Conservation (phyloP, 805 yeast genomes). For the Zygoascus bituminiphila region DNA sequence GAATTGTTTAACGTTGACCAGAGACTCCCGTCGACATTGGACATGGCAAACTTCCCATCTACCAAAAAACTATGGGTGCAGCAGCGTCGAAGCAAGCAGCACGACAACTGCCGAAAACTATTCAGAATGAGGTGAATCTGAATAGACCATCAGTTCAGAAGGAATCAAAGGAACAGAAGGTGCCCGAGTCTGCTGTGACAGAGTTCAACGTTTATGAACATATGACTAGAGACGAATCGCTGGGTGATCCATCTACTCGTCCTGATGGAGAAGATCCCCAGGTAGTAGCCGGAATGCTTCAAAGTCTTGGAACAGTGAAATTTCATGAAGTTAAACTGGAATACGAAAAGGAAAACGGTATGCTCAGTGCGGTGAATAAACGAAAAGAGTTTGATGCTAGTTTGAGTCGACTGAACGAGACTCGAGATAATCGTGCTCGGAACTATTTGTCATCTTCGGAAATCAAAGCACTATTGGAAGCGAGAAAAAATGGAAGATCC, state of each 20-base stretch:
- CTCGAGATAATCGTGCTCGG: background rate
- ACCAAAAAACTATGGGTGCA: background rate
- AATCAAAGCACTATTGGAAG: background rate
- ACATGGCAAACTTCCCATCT: too few relatives aligned
- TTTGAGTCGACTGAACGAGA: background rate
- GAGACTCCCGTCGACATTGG: too few relatives aligned
- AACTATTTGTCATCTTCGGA: background rate
- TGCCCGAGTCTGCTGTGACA: background rate
- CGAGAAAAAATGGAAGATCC: background rate
- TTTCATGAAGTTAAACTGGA: background rate
- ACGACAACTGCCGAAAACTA: background rate
- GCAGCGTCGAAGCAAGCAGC: background rate
- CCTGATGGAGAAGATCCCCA: constrained; percentile 5
- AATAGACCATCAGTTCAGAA: background rate
- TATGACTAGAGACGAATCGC: background rate
- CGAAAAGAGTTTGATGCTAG: background rate
- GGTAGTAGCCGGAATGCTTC: background rate
- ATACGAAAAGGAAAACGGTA: background rate
- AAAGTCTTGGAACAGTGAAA: background rate
- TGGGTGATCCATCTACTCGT: background rate
- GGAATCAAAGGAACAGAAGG: background rate
- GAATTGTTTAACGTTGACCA: too few relatives aligned
- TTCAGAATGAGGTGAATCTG: background rate
- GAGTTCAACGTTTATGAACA: background rate
- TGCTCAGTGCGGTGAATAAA: constrained; percentile 3